Evolutionary conservation across 192 early-diverging fungal species (phyloP), one percentile per base, ranked within the genome.

Genomic region (Polychytrium aggregatum): DNA sequence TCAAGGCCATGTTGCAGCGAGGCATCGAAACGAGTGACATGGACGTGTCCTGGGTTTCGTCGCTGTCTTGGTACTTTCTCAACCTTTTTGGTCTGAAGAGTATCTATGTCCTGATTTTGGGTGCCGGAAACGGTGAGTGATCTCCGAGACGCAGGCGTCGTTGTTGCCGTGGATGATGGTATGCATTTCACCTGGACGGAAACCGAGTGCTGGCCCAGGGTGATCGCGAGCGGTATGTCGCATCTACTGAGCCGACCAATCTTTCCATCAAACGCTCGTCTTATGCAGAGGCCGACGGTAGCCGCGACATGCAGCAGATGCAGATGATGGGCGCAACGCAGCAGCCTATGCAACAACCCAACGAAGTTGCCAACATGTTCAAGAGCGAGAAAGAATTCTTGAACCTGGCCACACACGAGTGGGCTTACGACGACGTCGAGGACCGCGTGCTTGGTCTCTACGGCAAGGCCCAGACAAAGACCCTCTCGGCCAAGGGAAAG

Each of bases 1-100:
- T 98, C 78, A 98, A 98, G 72, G 72, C 82, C 38, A 98, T 98
- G 94, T 78, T 95, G 38, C 94, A 98, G 72, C 81, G 86, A 36
- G 94, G 92, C 42, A 85, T 98, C 20, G 84, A 87, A 54, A 98
- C 94, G 1, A 70, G 76, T 20, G 88, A 96, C 62, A 94, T 98
- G 90, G 94, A 98, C 61, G 92, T 93, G 21, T 78, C 81, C 21
- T 98, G 92, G 93, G 94, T 98, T 2, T 94, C 91, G 14, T 91
- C 88, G 7, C 65, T 98, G 21, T 95, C 91, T 3, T 96, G 92
- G 94, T 98, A 98, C 75, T 98, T 98, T 64, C 63, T 98, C 27
- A 96, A 94, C 61, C 63, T 98, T 46, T 94, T 98, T 77, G 94
- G 94, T 47, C 74, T 98, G 36, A 76, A 82, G 46, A 83, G 83